These are phyloP conservation scores for Xylaria polymorpha DNA, from an alignment of 2,329 filamentous ascomycete genomes.

Conservation along the genomic window DNA sequence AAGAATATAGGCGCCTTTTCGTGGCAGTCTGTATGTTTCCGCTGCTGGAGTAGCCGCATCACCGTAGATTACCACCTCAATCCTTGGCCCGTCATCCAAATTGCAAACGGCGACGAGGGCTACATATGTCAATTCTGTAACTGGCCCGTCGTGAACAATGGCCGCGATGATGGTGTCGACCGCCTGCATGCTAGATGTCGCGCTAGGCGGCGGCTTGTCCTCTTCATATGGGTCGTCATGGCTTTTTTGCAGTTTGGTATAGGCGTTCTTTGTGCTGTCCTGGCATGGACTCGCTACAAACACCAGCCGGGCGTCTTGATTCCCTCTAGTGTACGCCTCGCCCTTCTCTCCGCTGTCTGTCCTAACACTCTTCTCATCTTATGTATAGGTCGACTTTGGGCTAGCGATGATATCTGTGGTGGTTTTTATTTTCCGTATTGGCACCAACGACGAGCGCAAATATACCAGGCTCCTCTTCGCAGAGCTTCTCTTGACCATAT, in stretches of 20 bases:
- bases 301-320: constrained; percentile 42
- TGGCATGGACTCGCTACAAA: constrained; percentile 48
- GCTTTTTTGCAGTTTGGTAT: constrained; percentile 49
- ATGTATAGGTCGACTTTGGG: constrained; percentile 48
- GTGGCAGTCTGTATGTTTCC: constrained; percentile 50
- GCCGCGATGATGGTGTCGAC: constrained; percentile 39
- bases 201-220: constrained; percentile 44
- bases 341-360: neutral
- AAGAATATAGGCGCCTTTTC: constrained; percentile 33
- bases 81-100: constrained; percentile 47
- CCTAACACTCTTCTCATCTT: constrained; percentile 29
- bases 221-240: constrained; percentile 48
- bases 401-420: constrained; percentile 45
- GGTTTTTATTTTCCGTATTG: constrained; percentile 45
- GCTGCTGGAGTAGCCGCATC: constrained; percentile 47
- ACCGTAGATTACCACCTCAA: constrained; percentile 46
- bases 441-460: constrained; percentile 45
- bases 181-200: constrained; percentile 46
- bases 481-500: constrained; percentile 47
- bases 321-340: constrained; percentile 45
- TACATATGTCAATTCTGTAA: constrained; percentile 51
- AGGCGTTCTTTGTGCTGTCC: constrained; percentile 46
- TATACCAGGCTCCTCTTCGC: constrained; percentile 46
- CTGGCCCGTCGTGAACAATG: constrained; percentile 47
- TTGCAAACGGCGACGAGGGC: constrained; percentile 46